Evolutionary conservation across 441 rosid species (phyloP).

Genomic region (Populus hybrid): DNA sequence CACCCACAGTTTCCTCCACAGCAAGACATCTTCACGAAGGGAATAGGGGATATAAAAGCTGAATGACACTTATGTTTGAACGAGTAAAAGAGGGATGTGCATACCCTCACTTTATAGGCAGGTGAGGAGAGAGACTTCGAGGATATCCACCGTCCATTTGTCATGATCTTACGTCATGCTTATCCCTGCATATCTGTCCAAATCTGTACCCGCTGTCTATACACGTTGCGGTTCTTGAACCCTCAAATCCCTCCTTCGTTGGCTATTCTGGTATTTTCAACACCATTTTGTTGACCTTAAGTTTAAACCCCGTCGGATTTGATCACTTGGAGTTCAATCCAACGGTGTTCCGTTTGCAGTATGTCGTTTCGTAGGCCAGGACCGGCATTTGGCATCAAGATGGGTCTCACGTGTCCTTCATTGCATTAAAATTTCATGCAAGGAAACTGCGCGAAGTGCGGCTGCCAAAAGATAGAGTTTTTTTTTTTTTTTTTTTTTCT

Average conservation of each 20-base stretch:
- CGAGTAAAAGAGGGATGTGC: not conserved
- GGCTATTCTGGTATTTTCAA: constrained; percentile 8
- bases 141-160: constrained; percentile 36
- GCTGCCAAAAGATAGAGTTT: no score
- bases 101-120: constrained; percentile 25
- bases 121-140: constrained; percentile 1
- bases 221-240: constrained; percentile 5
- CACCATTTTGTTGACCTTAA: not conserved
- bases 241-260: not conserved
- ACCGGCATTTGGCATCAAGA: not conserved
- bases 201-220: not conserved
- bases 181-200: constrained; percentile 13
- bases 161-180: constrained; percentile 10
- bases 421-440: not conserved
- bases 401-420: not conserved
- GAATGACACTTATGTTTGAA: not conserved
- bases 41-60: accelerated
- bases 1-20: constrained; percentile 75
- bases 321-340: not conserved
- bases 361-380: not conserved
- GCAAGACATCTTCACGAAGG: constrained; percentile 52
- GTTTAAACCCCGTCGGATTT: not conserved
- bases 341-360: not conserved
- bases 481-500: no score
- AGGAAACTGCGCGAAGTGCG: no score